Evolutionary conservation across 495 filamentous ascomycete species (phyloP).

Genomic region (Venustampulla echinocandica): DNA sequence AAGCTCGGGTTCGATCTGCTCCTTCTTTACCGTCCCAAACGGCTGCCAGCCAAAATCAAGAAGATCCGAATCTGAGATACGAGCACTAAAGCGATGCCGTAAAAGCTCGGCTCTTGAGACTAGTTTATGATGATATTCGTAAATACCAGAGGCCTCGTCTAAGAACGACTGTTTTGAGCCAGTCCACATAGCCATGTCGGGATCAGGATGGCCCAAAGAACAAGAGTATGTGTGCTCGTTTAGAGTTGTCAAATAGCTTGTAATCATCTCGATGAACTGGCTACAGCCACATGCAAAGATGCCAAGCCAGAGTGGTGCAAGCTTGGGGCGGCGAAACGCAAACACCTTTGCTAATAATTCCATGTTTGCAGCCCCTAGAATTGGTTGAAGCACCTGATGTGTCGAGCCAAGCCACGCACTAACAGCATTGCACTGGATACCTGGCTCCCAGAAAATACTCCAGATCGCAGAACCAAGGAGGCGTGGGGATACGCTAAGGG

Average conservation of each 20-base stretch:
- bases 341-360: constrained; percentile 13
- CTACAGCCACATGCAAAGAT: constrained; percentile 8
- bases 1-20: constrained; percentile 12
- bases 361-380: background rate
- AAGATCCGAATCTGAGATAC: background rate
- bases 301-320: constrained; percentile 14
- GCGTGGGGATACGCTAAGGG: background rate
- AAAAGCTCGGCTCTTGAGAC: background rate
- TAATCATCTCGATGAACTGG: constrained; percentile 6
- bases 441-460: constrained; percentile 19
- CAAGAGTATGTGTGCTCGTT: constrained; percentile 4
- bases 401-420: constrained; percentile 13
- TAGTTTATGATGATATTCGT: background rate
- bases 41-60: constrained; percentile 3
- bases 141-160: background rate
- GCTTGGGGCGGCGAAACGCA: constrained; percentile 6
- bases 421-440: constrained; percentile 12
- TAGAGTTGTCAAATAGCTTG: constrained; percentile 1
- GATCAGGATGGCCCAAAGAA: constrained; percentile 1
- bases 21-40: background rate
- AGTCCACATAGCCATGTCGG: constrained; percentile 5
- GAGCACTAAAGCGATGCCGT: background rate
- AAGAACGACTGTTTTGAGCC: constrained; percentile 14
- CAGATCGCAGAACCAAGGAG: constrained; percentile 10
- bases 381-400: background rate